Evolutionary conservation across 352 stramenopile genomes (phyloP), one percentile per base, ranked within the genome.

Genomic region (Thalassiosira mediterranea): DNA sequence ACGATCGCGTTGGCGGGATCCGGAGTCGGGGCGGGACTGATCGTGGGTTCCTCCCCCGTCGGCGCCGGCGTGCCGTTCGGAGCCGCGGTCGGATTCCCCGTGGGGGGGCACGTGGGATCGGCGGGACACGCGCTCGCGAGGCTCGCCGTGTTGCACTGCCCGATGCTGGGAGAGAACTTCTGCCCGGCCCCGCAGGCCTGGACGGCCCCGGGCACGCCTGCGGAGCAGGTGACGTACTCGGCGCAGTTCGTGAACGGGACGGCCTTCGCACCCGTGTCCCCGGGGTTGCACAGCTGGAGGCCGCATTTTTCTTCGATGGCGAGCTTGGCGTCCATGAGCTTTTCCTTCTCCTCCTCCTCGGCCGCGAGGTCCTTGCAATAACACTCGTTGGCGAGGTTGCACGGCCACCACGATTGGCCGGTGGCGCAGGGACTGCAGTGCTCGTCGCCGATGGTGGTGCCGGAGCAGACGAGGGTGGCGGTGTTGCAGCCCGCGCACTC

Each of bases 31-130:
- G 13, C 1, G 26, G n/a, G 46, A 23, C 5, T 21, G n/a, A n/a
- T n/a, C 8, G 28, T 64, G 8, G 54, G 54, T 19, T 34, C 34
- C 34, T 21, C 31, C 1, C 38, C 56, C 1, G 53, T 64, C 4
- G 52, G 52, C 46, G 48, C 26, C 11, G 10, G n/a, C n/a, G n/a
- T n/a, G n/a, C n/a, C n/a, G n/a, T n/a, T 66, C 11, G 59, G 59
- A 25, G 7, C 32, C 1, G 23, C 25, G 10, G 29, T 31, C 1
- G 59, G 59, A 13, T 1, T 48, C 1, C 25, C 26, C 7, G 29
- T 49, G 0, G 64, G 67, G 44, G 56, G 58, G 58, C 68, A 77
- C 2, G 48, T 25, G n/a, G 68, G 68, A 60, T 71, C 58, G 15
- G 37, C 32, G 7, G 49, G 38, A 46, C 68, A 77, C 25, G 4